Evolutionary conservation across 2,329 filamentous ascomycete species (phyloP).

Genomic region (Fusarium stilboides): DNA sequence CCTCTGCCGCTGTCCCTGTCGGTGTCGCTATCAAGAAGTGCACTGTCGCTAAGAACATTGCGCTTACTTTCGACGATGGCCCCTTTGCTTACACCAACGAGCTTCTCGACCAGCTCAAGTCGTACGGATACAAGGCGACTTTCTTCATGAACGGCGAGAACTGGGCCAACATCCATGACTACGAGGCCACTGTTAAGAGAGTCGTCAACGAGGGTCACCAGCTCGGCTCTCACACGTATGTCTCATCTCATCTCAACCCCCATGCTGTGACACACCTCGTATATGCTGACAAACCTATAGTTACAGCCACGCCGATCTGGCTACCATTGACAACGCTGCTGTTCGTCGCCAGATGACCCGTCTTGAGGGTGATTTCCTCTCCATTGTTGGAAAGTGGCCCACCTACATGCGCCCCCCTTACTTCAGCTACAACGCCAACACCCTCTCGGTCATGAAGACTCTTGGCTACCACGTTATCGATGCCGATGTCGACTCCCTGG

Average conservation of each 20-base stretch:
- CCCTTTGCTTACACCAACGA: conserved; percentile 34
- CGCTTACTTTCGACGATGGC: conserved; percentile 35
- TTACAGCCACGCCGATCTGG: conserved; percentile 57
- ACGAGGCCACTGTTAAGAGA: conserved; percentile 50
- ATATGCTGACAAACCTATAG: conserved; percentile 53
- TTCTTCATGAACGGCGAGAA: conserved; percentile 48
- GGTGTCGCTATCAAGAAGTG: conserved; percentile 29
- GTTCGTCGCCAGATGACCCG: conserved; percentile 54
- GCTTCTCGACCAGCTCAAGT: conserved; percentile 33
- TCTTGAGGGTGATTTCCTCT: conserved; percentile 55
- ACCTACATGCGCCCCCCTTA: conserved; percentile 58
- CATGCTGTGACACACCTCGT: background rate
- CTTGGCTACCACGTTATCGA: conserved; percentile 68
- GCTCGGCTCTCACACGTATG: conserved; percentile 60
- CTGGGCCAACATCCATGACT: conserved; percentile 45
- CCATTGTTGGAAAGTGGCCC: conserved; percentile 52
- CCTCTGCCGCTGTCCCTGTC: conserved; percentile 23
- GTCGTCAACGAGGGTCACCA: conserved; percentile 67
- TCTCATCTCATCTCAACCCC: background rate
- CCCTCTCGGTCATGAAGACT: conserved; percentile 50
- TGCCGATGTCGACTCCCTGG: conserved; percentile 70
- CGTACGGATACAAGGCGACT: conserved; percentile 37
- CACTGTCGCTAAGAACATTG: conserved; percentile 33
- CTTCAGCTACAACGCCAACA: conserved; percentile 53
- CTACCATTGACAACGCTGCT: conserved; percentile 44